Evolutionary conservation across 73 alveolate species (phyloP).

Genomic region (Paramecium pentaurelia): DNA sequence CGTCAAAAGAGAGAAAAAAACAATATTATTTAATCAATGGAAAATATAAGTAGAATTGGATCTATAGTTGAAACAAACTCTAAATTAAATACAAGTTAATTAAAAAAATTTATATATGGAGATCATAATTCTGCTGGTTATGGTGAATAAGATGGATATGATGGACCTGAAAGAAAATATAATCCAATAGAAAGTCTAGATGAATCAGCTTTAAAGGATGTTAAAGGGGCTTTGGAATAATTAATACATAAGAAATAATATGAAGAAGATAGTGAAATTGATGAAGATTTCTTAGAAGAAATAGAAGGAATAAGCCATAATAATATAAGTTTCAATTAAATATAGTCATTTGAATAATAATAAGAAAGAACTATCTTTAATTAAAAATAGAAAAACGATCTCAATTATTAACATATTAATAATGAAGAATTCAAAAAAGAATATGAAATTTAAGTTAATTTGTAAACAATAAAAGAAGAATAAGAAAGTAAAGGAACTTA

Average conservation of each 20-base stretch:
- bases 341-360: background rate
- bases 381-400: background rate
- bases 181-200: constrained; percentile 6
- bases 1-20: background rate
- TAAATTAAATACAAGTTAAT: background rate
- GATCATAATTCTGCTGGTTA: constrained; percentile 20
- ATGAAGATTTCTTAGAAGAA: background rate
- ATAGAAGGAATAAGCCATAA: background rate
- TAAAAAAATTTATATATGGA: background rate
- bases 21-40: background rate
- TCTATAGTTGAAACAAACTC: background rate
- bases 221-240: background rate
- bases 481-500: background rate
- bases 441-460: background rate
- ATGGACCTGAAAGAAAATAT: background rate
- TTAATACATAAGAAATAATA: background rate
- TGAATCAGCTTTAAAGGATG: background rate
- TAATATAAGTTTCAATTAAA: background rate
- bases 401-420: background rate
- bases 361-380: background rate
- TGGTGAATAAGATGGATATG: constrained; percentile 24
- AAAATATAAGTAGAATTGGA: background rate
- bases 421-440: background rate
- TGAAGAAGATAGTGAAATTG: background rate
- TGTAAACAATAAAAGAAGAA: background rate